A percentile compares a stretch with the other conserved stretches of the same genome.
These are phyloP conservation scores for Fusarium dlaminii DNA, from an alignment of 2,329 filamentous ascomycete species.

Conservation along the genomic window DNA sequence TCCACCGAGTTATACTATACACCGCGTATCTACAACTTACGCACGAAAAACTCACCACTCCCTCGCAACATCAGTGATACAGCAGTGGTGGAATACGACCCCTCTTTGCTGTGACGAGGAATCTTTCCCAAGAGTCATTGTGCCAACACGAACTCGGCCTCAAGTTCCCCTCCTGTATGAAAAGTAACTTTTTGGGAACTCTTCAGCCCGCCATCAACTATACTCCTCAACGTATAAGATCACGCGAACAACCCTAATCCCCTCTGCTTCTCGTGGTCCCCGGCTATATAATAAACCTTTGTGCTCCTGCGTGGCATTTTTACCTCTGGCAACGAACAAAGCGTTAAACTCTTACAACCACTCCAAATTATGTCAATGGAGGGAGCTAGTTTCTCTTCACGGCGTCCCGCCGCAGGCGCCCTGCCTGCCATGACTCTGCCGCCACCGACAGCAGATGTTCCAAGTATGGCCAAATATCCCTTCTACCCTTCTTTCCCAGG, in stretches of 20 bases:
- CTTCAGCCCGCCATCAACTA: background rate
- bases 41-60: conserved; percentile 19
- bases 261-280: background rate
- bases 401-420: conserved; percentile 47
- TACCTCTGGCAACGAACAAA: background rate
- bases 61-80: background rate
- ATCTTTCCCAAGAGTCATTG: conserved; percentile 24
- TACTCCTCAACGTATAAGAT: background rate
- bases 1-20: background rate
- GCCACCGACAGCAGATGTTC: conserved; percentile 49
- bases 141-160: conserved; percentile 1
- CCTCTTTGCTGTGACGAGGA: conserved; percentile 8
- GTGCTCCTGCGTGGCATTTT: background rate
- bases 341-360: background rate
- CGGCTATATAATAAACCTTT: background rate
- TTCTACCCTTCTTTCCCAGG: conserved; percentile 32
- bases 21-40: conserved; percentile 4
- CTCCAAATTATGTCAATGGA: conserved; percentile 41
- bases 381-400: conserved; percentile 46
- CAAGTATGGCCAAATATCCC: conserved; percentile 47
- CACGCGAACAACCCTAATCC: background rate
- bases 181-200: background rate
- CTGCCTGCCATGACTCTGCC: conserved; percentile 50
- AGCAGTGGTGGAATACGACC: conserved; percentile 13
- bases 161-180: background rate